These are phyloP conservation scores for Cadophora malorum DNA, from an alignment of 2,329 filamentous ascomycete species.

Conservation along the genomic window DNA sequence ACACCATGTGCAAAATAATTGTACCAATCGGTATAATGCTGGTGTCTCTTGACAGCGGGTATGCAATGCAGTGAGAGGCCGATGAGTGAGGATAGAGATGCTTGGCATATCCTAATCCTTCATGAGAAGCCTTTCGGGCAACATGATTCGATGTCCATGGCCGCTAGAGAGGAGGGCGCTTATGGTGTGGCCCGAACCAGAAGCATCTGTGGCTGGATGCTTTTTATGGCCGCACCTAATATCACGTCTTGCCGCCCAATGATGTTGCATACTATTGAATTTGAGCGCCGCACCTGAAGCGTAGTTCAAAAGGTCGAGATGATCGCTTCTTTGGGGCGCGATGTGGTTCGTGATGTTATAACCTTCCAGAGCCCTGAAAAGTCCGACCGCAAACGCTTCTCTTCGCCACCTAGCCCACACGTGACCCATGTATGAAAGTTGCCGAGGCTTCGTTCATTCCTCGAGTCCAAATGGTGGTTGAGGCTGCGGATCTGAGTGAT, in stretches of 20 bases:
- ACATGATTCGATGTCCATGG: slow-evolving; percentile 27
- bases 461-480: not conserved
- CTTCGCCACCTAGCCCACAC: not conserved
- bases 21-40: slow-evolving; percentile 26
- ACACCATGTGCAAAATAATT: slow-evolving; percentile 19
- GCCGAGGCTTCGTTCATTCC: not conserved
- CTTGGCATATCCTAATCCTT: slow-evolving; percentile 29
- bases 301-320: not conserved
- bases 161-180: slow-evolving; percentile 19
- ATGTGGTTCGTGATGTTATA: not conserved
- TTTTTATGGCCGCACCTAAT: slow-evolving; percentile 15
- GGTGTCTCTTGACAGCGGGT: slow-evolving; percentile 36
- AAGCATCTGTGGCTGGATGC: slow-evolving; percentile 18
- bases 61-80: slow-evolving; percentile 33
- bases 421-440: not conserved
- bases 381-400: too few relatives aligned
- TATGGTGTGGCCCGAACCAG: slow-evolving; percentile 18
- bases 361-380: not conserved
- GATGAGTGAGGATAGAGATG: slow-evolving; percentile 19
- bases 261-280: slow-evolving; percentile 10
- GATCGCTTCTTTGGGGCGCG: not conserved
- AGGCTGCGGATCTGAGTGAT: not conserved
- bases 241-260: slow-evolving; percentile 23
- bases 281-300: slow-evolving; percentile 4
- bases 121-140: slow-evolving; percentile 14